Conservation (phyloP, 805 yeast genomes). For the Candida koratica region DNA sequence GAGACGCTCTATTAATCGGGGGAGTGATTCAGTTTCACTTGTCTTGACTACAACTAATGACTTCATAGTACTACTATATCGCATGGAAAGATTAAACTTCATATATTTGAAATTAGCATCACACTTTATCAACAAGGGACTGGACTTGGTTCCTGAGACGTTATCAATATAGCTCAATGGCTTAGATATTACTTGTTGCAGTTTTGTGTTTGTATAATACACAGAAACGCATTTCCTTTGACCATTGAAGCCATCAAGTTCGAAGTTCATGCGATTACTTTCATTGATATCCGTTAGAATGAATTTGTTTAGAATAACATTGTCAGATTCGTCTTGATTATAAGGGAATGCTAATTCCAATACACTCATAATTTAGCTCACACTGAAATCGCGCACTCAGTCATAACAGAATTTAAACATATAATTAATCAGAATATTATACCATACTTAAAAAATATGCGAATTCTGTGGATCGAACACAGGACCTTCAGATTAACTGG, state of each 20-base stretch:
- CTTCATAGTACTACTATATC: slow-evolving; percentile 13
- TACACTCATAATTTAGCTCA: too few relatives aligned
- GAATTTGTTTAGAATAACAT: slow-evolving; percentile 21
- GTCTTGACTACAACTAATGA: slow-evolving; percentile 32
- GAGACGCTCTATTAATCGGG: slow-evolving; percentile 13
- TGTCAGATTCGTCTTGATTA: slow-evolving; percentile 12
- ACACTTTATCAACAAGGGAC: slow-evolving; percentile 32
- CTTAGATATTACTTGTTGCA: slow-evolving; percentile 14
- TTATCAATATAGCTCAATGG: slow-evolving; percentile 27
- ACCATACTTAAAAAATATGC: slow-evolving; percentile 41
- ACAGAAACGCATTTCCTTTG: slow-evolving; percentile 20
- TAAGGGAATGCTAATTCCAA: slow-evolving; percentile 24
- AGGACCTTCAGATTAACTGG: slow-evolving; percentile 67
- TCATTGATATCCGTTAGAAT: slow-evolving; percentile 27
- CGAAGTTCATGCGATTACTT: slow-evolving; percentile 19
- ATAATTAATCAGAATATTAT: background rate
- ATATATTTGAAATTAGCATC: slow-evolving; percentile 21
- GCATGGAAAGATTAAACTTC: slow-evolving; percentile 28
- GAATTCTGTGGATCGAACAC: slow-evolving; percentile 78
- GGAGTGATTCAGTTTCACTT: slow-evolving; percentile 15
- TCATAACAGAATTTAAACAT: background rate
- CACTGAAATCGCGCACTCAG: background rate
- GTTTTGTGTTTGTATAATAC: slow-evolving; percentile 15
- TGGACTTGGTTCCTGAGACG: slow-evolving; percentile 7
- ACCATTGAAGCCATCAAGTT: slow-evolving; percentile 15